Percentiles rank a stretch among this genome's conserved stretches.
Evolutionary conservation across 2,329 filamentous ascomycete species (phyloP).

Genomic region (Parastagonospora avenae): DNA sequence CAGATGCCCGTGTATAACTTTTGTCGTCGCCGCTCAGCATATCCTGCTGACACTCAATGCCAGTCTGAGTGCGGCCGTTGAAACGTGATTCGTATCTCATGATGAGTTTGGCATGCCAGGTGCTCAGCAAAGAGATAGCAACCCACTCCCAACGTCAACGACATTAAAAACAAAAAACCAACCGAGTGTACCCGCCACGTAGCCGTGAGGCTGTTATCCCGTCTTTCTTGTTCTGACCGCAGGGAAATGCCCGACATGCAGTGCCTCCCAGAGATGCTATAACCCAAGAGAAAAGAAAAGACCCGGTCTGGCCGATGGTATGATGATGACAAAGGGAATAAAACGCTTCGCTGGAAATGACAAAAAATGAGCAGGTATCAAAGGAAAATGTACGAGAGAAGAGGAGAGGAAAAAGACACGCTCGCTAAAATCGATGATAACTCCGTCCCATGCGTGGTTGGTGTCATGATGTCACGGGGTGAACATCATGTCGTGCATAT

Average conservation of each 20-base stretch:
- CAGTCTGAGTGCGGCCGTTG: slow-evolving; percentile 35
- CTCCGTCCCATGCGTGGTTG: slow-evolving; percentile 60
- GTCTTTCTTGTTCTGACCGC: slow-evolving; percentile 31
- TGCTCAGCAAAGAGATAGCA: slow-evolving; percentile 43
- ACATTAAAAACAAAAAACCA: slow-evolving; percentile 49
- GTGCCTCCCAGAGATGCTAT: slow-evolving; percentile 53
- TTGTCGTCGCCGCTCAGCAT: slow-evolving; percentile 46
- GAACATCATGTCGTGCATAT: slow-evolving; percentile 51
- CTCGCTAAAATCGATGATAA: slow-evolving; percentile 54
- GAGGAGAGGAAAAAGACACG: slow-evolving; percentile 37
- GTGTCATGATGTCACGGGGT: slow-evolving; percentile 44
- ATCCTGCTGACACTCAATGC: slow-evolving; percentile 48
- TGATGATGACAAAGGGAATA: slow-evolving; percentile 35
- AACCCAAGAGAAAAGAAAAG: slow-evolving; percentile 40
- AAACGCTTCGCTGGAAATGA: slow-evolving; percentile 53
- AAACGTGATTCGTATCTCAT: neutral
- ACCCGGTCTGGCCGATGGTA: slow-evolving; percentile 45
- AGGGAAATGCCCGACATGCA: slow-evolving; percentile 51
- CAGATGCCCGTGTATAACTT: slow-evolving; percentile 46
- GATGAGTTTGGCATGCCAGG: slow-evolving; percentile 39
- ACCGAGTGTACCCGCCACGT: slow-evolving; percentile 48
- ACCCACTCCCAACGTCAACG: slow-evolving; percentile 41
- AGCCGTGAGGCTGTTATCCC: slow-evolving; percentile 52
- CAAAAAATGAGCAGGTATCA: slow-evolving; percentile 50
- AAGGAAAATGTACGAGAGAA: slow-evolving; percentile 47